These are phyloP conservation scores for Physcia stellaris DNA, from an alignment of 495 filamentous ascomycete species.

Conservation along the genomic window DNA sequence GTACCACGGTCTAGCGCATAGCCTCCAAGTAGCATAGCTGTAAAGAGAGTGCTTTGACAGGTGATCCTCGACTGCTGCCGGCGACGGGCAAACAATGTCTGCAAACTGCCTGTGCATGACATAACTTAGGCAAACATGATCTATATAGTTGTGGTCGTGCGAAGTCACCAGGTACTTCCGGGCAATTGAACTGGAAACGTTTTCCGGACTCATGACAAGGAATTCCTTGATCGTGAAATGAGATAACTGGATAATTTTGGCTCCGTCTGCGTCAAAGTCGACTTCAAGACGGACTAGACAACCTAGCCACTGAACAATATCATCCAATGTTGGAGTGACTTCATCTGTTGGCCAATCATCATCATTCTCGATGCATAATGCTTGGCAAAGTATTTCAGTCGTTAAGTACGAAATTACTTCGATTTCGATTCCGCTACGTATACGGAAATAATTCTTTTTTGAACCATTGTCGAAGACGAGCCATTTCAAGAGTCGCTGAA, in stretches of 20 bases:
- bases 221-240: constrained; percentile 4
- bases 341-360: constrained; percentile 1
- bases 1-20: background rate
- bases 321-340: background rate
- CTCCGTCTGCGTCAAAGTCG: no score
- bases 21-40: background rate
- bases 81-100: background rate
- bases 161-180: constrained; percentile 1
- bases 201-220: background rate
- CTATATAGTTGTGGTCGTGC: background rate
- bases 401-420: no score
- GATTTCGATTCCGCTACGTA: background rate
- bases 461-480: background rate
- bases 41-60: background rate
- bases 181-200: background rate
- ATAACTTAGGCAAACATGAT: background rate
- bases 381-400: background rate
- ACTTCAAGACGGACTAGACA: constrained; percentile 2
- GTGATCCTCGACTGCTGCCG: background rate
- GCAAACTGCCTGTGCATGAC: background rate
- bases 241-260: background rate
- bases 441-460: no score
- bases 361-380: constrained; percentile 1
- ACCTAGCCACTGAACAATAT: constrained; percentile 1
- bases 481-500: constrained; percentile 1